These are phyloP conservation scores for Carnegiea gigantea DNA, from an alignment of 179 eudicot species.

Conservation along the genomic window DNA sequence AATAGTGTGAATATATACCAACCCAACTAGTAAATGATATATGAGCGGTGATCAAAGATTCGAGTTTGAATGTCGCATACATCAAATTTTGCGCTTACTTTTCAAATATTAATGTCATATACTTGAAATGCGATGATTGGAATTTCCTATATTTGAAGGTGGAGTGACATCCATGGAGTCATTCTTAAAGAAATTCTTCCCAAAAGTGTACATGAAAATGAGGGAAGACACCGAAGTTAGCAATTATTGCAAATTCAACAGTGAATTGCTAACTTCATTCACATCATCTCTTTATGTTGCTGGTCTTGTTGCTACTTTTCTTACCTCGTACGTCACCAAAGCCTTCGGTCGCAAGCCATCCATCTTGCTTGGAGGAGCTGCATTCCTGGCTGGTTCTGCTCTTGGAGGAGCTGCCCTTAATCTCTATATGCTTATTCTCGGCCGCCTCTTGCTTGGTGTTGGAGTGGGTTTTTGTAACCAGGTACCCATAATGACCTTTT, in stretches of 20 bases:
- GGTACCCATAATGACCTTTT: constrained; percentile 2
- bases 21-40: too few relatives aligned
- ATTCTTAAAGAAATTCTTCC: constrained; percentile 33
- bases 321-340: constrained; percentile 30
- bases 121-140: not conserved
- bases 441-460: constrained; percentile 39
- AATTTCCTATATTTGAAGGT: constrained; percentile 15
- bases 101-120: too few relatives aligned
- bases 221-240: constrained; percentile 28
- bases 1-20: too few relatives aligned
- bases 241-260: constrained; percentile 39
- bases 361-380: constrained; percentile 26
- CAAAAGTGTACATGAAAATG: constrained; percentile 31
- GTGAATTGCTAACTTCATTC: constrained; percentile 33
- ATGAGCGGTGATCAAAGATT: too few relatives aligned
- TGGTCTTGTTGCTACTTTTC: constrained; percentile 31
- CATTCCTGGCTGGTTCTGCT: constrained; percentile 34
- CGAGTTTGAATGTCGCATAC: too few relatives aligned
- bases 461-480: constrained; percentile 40
- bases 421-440: constrained; percentile 38
- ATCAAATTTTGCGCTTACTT: too few relatives aligned
- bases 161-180: constrained; percentile 44
- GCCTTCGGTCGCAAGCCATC: constrained; percentile 34
- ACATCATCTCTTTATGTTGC: constrained; percentile 41
- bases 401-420: constrained; percentile 35